Evolutionary conservation across 306 rosid genomes (phyloP).

Genomic region (Vachellia pachyceras): DNA sequence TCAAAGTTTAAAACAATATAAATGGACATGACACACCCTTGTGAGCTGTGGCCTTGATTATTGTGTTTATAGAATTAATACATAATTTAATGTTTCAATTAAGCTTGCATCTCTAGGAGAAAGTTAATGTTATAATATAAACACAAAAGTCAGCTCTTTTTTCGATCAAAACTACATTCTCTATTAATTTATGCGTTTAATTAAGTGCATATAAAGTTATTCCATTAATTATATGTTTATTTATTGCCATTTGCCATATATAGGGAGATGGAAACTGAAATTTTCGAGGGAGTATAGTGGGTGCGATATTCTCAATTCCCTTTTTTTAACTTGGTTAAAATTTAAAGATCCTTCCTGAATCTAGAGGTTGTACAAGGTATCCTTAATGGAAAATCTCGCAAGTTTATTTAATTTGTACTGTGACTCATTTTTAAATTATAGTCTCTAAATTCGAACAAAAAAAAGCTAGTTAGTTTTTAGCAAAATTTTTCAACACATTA

Average conservation of each 20-base stretch:
- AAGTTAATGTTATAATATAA: conserved; percentile 3
- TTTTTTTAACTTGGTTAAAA: background rate
- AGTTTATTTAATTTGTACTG: background rate
- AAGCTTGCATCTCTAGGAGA: conserved; percentile 13
- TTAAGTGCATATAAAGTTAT: background rate
- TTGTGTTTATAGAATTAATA: conserved; percentile 21
- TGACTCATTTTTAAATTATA: background rate
- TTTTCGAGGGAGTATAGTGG: background rate
- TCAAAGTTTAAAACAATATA: background rate
- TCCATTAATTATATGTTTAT: background rate
- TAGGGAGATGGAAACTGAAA: conserved; percentile 18
- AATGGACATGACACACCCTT: background rate
- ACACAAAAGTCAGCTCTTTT: background rate
- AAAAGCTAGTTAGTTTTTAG: too few relatives aligned
- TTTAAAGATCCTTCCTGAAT: background rate
- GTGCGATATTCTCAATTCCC: background rate
- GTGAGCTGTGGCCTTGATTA: conserved; percentile 28
- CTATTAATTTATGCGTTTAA: background rate
- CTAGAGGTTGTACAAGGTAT: background rate
- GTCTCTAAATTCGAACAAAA: too few relatives aligned
- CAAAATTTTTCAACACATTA: too few relatives aligned
- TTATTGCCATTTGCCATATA: conserved; percentile 3
- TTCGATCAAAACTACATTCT: background rate
- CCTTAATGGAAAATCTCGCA: background rate
- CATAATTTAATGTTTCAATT: background rate